phyloP scores from a whole-genome alignment of 345 rosid genomes.

The Eucalyptus globulus region DNA sequence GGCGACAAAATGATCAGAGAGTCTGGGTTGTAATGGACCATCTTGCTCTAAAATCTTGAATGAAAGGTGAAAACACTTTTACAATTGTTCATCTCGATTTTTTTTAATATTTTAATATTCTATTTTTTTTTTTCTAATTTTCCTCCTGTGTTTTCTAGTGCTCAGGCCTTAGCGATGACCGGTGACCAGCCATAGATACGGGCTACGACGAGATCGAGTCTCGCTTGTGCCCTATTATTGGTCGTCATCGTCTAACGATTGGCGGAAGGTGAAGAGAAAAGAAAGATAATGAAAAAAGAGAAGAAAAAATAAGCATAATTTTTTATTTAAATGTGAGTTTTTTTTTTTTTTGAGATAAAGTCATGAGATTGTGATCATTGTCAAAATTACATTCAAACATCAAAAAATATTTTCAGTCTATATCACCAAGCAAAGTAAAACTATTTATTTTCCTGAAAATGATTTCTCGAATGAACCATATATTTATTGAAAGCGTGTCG shows the following conservation, averaged over 20 bases:
- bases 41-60: no score
- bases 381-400: no score
- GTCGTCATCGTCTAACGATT: neutral
- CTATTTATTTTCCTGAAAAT: no score
- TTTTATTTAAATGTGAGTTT: no score
- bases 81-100: rapidly evolving
- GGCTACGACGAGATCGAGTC: rapidly evolving
- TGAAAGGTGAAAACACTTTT: neutral
- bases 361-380: neutral
- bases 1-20: neutral
- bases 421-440: no score
- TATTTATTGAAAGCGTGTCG: neutral
- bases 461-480: rapidly evolving
- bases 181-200: no score
- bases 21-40: neutral
- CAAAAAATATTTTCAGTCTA: no score
- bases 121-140: no score
- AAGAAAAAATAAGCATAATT: rapidly evolving
- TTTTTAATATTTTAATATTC: no score
- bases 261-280: neutral
- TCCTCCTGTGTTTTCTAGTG: rapidly evolving
- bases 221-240: neutral
- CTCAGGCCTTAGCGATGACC: rapidly evolving
- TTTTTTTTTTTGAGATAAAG: no score
- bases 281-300: no score